Evolutionary conservation across 208 protist genomes (phyloP).

Genomic region (Leishmania tropica): DNA sequence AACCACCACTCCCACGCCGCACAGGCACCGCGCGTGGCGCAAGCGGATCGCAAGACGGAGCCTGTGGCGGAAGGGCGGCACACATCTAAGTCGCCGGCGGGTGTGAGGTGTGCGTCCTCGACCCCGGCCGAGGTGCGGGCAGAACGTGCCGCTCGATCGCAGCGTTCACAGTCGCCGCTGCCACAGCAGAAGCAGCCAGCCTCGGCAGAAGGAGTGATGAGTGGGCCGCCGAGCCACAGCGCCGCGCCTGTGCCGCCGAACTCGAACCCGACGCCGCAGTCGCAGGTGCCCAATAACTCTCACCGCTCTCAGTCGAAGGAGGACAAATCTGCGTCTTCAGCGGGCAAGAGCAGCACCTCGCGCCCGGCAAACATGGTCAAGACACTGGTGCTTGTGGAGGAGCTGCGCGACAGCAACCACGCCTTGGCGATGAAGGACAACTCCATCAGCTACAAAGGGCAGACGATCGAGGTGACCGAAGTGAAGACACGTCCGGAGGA

Average conservation of each 20-base stretch:
- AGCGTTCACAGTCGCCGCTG: background rate
- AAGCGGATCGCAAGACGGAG: background rate
- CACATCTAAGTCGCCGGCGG: background rate
- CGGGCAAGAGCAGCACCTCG: background rate
- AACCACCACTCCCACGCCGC: background rate
- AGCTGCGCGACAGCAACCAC: conserved; percentile 34
- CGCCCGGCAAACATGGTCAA: conserved; percentile 50
- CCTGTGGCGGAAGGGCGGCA: background rate
- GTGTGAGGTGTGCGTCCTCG: background rate
- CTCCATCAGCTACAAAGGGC: conserved; percentile 38
- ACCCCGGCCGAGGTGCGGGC: background rate
- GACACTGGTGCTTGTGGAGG: conserved; percentile 72
- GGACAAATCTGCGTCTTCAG: conserved; percentile 4
- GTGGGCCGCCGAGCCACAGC: background rate
- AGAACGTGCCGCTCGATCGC: background rate
- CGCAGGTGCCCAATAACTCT: conserved; percentile 1
- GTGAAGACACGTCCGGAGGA: conserved; percentile 56
- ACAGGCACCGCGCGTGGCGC: background rate
- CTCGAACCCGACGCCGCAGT: background rate
- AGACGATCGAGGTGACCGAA: conserved; percentile 45
- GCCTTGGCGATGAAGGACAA: conserved; percentile 37
- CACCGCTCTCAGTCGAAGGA: background rate
- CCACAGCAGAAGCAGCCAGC: background rate
- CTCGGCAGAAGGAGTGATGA: background rate
- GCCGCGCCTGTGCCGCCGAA: conserved; percentile 5